Evolutionary conservation across 2,329 filamentous ascomycete genomes (phyloP).

Genomic region (Mollisiaceae sp.): DNA sequence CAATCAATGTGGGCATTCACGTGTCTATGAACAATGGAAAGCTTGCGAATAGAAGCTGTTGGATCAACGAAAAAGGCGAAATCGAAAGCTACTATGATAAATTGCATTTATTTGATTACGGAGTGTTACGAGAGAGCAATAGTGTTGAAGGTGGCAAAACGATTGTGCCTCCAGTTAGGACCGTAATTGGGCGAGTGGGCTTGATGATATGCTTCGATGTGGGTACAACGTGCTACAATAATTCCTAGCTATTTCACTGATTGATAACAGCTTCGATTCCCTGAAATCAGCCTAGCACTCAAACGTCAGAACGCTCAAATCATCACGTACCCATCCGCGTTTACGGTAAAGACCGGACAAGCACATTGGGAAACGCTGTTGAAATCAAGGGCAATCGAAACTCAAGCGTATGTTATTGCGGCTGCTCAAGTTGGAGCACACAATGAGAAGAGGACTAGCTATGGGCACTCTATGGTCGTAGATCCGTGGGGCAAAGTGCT

Average conservation of each 20-base stretch:
- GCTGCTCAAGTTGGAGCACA: conserved; percentile 80
- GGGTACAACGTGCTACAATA: conserved; percentile 37
- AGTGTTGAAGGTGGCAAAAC: conserved; percentile 70
- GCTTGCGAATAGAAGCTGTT: conserved; percentile 68
- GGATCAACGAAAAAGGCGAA: conserved; percentile 65
- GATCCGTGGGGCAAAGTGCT: conserved; percentile 85
- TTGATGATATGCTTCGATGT: conserved; percentile 87
- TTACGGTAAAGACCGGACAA: conserved; percentile 82
- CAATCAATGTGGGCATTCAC: conserved; percentile 88
- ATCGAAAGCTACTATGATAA: conserved; percentile 78
- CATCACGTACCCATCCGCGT: conserved; percentile 86
- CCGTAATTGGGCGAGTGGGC: conserved; percentile 75
- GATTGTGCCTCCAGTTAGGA: conserved; percentile 74
- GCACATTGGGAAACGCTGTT: conserved; percentile 87
- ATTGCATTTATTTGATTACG: conserved; percentile 83
- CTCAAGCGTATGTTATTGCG: conserved; percentile 84
- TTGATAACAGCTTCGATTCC: conserved; percentile 67
- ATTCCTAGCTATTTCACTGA: background rate
- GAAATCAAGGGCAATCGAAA: conserved; percentile 83
- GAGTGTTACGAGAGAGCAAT: conserved; percentile 66
- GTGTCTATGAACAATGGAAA: conserved; percentile 60
- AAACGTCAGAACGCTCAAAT: conserved; percentile 72
- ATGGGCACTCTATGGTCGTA: conserved; percentile 84
- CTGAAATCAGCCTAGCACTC: conserved; percentile 74
- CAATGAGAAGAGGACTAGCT: conserved; percentile 78